phyloP scores from a whole-genome alignment of 352 stramenopile species.

The Phytopythium montanum region DNA sequence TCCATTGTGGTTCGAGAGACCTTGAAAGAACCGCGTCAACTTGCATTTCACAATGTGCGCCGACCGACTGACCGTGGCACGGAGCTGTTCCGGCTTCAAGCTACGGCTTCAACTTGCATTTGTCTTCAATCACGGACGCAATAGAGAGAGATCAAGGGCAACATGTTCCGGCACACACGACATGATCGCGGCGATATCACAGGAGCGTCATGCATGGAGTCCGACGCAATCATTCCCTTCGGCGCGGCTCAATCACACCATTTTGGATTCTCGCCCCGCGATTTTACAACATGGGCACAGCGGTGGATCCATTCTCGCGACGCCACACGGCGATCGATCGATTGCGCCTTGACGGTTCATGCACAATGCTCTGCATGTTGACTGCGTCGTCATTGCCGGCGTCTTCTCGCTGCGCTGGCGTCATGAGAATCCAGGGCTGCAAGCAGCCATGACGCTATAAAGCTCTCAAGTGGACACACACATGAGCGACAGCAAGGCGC shows the following conservation, averaged over 20 bases:
- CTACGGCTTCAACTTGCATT: neutral
- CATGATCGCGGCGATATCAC: no score
- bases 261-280: neutral
- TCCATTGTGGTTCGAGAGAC: no score
- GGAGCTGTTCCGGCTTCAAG: neutral
- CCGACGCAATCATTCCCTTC: neutral
- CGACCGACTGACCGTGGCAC: neutral
- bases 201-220: neutral
- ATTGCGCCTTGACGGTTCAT: no score
- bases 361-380: no score
- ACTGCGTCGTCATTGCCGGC: no score
- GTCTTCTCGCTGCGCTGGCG: neutral
- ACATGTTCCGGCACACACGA: no score
- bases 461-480: neutral
- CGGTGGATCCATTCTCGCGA: neutral
- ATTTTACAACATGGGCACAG: conserved; percentile 1
- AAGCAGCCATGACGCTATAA: neutral
- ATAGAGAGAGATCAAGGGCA: neutral
- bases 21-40: neutral
- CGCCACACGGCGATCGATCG: no score
- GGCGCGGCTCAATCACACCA: neutral
- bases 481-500: neutral
- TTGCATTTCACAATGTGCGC: neutral
- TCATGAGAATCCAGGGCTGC: neutral
- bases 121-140: neutral